Base-by-base conservation (phyloP, 495 filamentous ascomycete genomes). In the Cudoniella acicularis region DNA sequence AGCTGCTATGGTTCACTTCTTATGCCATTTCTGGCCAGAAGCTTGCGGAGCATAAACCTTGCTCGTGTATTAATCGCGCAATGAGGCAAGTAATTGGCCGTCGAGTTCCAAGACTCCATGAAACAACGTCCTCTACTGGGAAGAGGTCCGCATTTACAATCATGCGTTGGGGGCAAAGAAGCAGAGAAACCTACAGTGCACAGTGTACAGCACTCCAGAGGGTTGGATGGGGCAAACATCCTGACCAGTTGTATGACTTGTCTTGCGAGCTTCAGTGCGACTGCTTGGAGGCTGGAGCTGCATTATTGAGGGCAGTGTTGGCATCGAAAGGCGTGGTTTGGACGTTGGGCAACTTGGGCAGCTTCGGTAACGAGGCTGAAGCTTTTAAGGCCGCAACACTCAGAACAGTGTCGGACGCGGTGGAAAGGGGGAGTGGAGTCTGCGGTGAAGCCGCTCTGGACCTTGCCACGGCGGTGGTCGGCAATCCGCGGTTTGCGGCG, bases 261-360 rank as follows among this genome's bases (percentile, higher is more conserved):
- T n/a, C n/a, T n/a, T n/a, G n/a, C n/a, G n/a, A n/a, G n/a, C n/a
- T n/a, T n/a, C n/a, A 6, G 30, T 36, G 30, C 30, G 30, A 36
- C 6, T 36, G 30, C 6, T 36, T 36, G 6, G 30, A 36, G 30
- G 30, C 30, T 36, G 30, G 30, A 36, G 30, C 4, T 36, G 30
- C 30, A 13, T 36, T 36, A 13, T 36, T 36, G 25, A 49, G 42
- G 54, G 54, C 54, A 42, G 26, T 47, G 54, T 27, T 40, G 23
- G 27, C 10, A 25, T 36, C 23, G 23, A 22, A 27, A 42, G 23
- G 40, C 27, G 57, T 13, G 40, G 36, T 55, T 45, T n/a, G 56
- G 8, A 24, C 21, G 21, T 53, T 59, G 49, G 57, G 50, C 43
- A 48, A 45, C 49, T 51, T 50, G 55, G 47, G 46, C 22, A 36